Percentiles rank a stretch among this genome's conserved stretches.
These are phyloP conservation scores for Diaporthe caulivora DNA, from an alignment of 2,329 filamentous ascomycete species.

Conservation along the genomic window DNA sequence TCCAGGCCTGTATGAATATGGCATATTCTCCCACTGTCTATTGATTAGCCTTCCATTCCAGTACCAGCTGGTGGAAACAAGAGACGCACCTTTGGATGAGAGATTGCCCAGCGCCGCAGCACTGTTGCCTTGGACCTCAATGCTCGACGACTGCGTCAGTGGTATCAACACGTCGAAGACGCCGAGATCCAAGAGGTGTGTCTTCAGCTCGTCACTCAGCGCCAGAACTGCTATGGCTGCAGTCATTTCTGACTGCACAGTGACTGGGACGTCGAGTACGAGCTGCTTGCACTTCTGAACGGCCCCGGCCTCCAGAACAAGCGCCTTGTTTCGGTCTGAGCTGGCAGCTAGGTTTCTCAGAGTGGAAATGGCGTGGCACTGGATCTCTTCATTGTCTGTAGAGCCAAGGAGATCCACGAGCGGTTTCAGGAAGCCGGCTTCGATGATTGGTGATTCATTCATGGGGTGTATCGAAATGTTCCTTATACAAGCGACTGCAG, in stretches of 20 bases:
- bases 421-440: conserved; percentile 94
- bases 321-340: conserved; percentile 96
- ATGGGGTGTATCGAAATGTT: conserved; percentile 99
- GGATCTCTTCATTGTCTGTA: conserved; percentile 98
- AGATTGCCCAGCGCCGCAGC: conserved; percentile 95
- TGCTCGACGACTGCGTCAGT: conserved; percentile 92
- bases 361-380: conserved; percentile 98
- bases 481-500: conserved; percentile 96
- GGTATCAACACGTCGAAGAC: conserved; percentile 98
- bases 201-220: conserved; percentile 94
- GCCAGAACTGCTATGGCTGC: conserved; percentile 98
- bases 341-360: conserved; percentile 95
- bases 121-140: conserved; percentile 98
- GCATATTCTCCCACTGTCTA: conserved; percentile 90
- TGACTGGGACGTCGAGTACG: conserved; percentile 90
- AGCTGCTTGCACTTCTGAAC: conserved; percentile 99
- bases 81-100: conserved; percentile 87
- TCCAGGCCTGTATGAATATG: conserved; percentile 96
- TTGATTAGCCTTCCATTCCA: conserved; percentile 35
- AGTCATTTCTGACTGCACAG: conserved; percentile 99
- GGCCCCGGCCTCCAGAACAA: conserved; percentile 96
- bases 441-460: conserved; percentile 98
- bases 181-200: conserved; percentile 88
- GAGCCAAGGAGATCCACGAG: conserved; percentile 93
- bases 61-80: neutral